Evolutionary conservation across 2,329 filamentous ascomycete genomes (phyloP).

Genomic region (Sclerotinia minor): DNA sequence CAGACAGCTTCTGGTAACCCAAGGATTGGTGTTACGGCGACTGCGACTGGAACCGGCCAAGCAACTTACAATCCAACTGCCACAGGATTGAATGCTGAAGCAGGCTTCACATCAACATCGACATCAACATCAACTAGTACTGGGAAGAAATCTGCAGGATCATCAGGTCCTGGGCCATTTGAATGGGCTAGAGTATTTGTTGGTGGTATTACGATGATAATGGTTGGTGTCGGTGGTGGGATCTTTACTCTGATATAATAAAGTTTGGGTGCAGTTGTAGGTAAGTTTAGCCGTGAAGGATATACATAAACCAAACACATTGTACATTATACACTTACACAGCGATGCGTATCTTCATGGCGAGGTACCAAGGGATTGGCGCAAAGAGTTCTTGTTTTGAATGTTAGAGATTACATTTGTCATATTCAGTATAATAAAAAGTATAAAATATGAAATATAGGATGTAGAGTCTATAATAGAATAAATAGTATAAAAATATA

Average conservation of each 20-base stretch:
- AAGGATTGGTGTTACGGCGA: conserved; percentile 29
- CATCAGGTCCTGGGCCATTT: conserved; percentile 34
- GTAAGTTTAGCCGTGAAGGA: not conserved
- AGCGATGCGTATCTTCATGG: not conserved
- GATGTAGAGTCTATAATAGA: not conserved
- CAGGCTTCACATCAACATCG: conserved; percentile 34
- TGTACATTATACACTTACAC: conserved; percentile 13
- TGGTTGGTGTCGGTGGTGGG: conserved; percentile 37
- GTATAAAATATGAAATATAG: not conserved
- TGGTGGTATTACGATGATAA: conserved; percentile 28
- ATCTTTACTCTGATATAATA: conserved; percentile 31
- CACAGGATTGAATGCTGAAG: conserved; percentile 36
- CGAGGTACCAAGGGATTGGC: conserved; percentile 1
- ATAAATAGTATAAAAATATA: too few species aligned
- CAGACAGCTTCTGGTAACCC: conserved; percentile 39
- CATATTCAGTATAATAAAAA: not conserved
- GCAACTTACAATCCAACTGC: conserved; percentile 37
- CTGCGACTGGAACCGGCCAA: conserved; percentile 26
- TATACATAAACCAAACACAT: conserved; percentile 11
- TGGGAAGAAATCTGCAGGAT: conserved; percentile 35
- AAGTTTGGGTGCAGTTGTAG: not conserved
- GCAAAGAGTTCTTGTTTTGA: not conserved
- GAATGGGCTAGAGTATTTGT: conserved; percentile 36
- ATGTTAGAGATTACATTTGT: not conserved
- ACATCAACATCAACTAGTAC: conserved; percentile 24